These are phyloP conservation scores for Spathaspora arborariae DNA, from an alignment of 805 yeast genomes.

Conservation along the genomic window DNA sequence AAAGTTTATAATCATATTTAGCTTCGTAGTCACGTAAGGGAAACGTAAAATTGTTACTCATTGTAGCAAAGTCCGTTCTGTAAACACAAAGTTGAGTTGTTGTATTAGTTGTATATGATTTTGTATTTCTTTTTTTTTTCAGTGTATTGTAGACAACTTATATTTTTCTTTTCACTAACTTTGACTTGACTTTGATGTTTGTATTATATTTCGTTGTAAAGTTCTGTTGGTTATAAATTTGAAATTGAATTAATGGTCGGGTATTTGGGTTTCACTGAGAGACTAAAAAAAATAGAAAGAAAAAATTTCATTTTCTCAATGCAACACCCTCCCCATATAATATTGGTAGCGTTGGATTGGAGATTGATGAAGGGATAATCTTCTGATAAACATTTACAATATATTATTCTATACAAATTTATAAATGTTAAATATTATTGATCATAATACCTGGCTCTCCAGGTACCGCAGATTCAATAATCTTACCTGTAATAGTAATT, in stretches of 20 bases:
- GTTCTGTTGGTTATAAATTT: background rate
- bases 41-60: conserved; percentile 9
- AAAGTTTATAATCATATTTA: conserved; percentile 26
- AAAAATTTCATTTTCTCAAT: background rate
- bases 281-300: background rate
- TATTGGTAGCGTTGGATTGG: background rate
- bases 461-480: conserved; percentile 81
- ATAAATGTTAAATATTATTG: conserved; percentile 50
- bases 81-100: too few relatives aligned
- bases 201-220: background rate
- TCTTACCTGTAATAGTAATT: conserved; percentile 61
- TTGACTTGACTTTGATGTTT: background rate
- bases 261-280: background rate
- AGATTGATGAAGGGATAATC: too few relatives aligned
- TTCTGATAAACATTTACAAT: too few relatives aligned
- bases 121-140: background rate
- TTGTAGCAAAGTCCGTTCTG: background rate
- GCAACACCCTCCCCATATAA: background rate
- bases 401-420: background rate
- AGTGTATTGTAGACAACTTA: too few relatives aligned
- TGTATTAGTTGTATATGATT: background rate
- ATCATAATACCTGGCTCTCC: conserved; percentile 88
- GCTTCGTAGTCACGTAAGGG: conserved; percentile 31
- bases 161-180: background rate
- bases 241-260: background rate